Conservation (phyloP, 2,329 filamentous ascomycete genomes). For the Thelonectria discophora region DNA sequence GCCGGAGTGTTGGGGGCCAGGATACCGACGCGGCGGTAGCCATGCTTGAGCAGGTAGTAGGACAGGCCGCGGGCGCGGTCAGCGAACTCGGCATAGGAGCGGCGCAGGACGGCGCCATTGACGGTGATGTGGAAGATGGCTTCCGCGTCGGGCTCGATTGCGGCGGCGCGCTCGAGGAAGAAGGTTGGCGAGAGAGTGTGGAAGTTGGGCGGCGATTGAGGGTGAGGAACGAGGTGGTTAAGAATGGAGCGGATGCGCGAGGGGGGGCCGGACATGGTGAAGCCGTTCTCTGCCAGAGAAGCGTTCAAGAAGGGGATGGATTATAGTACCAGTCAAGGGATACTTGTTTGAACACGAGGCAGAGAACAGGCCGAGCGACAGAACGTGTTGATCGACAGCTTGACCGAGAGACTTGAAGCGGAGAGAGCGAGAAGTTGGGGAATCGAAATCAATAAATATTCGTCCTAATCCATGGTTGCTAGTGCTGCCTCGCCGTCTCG, state of each 20-base stretch:
- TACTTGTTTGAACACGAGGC: background rate
- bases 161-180: slow-evolving; percentile 85
- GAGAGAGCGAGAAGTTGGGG: slow-evolving; percentile 5
- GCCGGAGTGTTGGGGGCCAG: slow-evolving; percentile 93
- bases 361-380: slow-evolving; percentile 7
- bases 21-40: slow-evolving; percentile 81
- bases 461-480: slow-evolving; percentile 36
- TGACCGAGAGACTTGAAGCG: background rate
- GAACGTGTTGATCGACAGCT: background rate
- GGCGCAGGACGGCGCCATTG: slow-evolving; percentile 76
- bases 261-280: slow-evolving; percentile 68
- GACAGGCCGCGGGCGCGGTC: slow-evolving; percentile 88
- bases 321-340: background rate
- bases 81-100: slow-evolving; percentile 83
- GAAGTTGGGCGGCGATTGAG: slow-evolving; percentile 64
- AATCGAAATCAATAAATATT: slow-evolving; percentile 1
- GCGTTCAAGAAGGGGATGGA: too few relatives aligned
- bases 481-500: slow-evolving; percentile 28
- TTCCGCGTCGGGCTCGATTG: slow-evolving; percentile 85
- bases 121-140: slow-evolving; percentile 88
- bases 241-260: slow-evolving; percentile 69
- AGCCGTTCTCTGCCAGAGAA: slow-evolving; percentile 12
- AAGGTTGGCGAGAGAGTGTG: slow-evolving; percentile 87
- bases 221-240: slow-evolving; percentile 56
- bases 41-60: slow-evolving; percentile 82